Percentiles rank a stretch among this genome's conserved stretches.
Conservation (phyloP, 371 early-diverging fungal species). For the Entomophthora muscae region DNA sequence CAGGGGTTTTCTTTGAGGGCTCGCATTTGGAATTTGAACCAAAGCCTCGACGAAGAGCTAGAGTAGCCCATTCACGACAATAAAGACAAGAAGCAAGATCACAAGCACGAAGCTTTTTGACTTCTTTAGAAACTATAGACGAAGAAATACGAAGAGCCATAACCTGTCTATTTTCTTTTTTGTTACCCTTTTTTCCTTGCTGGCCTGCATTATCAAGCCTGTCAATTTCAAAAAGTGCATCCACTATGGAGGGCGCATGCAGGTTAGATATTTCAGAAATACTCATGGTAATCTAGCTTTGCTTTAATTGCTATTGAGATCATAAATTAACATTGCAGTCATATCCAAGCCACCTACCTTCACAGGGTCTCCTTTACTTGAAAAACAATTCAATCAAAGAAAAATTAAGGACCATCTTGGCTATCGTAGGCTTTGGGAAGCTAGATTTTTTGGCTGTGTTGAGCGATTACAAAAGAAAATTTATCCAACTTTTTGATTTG, state of each 20-base stretch:
- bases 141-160: constrained; percentile 18
- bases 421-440: too few relatives aligned
- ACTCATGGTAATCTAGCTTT: too few relatives aligned
- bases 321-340: too few relatives aligned
- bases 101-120: constrained; percentile 52
- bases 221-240: not conserved
- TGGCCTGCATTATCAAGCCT: not conserved
- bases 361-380: too few relatives aligned
- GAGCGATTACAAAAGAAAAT: too few relatives aligned
- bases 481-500: too few relatives aligned
- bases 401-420: too few relatives aligned
- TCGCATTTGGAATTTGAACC: constrained; percentile 25
- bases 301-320: too few relatives aligned
- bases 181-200: not conserved
- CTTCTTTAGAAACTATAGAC: constrained; percentile 42
- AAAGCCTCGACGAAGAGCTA: constrained; percentile 53
- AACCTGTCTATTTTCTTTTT: not conserved
- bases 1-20: not conserved
- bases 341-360: too few relatives aligned
- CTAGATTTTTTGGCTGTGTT: too few relatives aligned
- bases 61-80: constrained; percentile 72
- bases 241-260: constrained; percentile 6
- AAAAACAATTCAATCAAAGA: too few relatives aligned
- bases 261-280: constrained; percentile 3
- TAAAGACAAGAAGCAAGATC: constrained; percentile 55